Base-by-base conservation (phyloP, 202 grass and related monocot species). In the Brachypodium distachyon region DNA sequence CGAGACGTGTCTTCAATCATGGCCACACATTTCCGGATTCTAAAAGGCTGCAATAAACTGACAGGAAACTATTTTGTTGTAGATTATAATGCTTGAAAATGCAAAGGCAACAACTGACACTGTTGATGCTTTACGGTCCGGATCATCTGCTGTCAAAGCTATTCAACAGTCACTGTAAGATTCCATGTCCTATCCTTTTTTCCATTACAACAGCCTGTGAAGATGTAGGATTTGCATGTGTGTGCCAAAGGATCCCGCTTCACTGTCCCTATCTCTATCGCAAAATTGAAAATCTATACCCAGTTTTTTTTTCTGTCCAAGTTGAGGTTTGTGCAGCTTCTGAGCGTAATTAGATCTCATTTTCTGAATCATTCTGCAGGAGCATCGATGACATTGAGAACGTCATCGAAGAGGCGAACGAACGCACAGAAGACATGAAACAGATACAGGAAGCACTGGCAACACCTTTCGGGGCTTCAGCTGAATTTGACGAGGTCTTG, bases 91-190 rank as follows among this genome's bases (percentile, higher is more conserved):
- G 61, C 85, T 94, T 56, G 88, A 94, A 74, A 88, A 48, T 38
- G 92, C 86, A 26, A 94, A 91, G 36, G 92, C 92, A 80, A 89
- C 92, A 63, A 60, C 88, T 1, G 88, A 95, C 56, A 91, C 88
- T 19, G 84, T 95, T 78, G 92, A 91, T 77, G 88, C 92, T 62
- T 55, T 95, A 69, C 70, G 71, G 33, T 91, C 92, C 0, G 88
- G 86, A 52, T 95, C 92, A 63, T 84, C 83, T 78, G 83, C 88
- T 82, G 73, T 95, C 72, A 90, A 95, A 77, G 76, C 88, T 84
- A 88, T 91, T 73, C 88, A 91, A 37, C 83, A 87, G 58, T 86
- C 86, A 12, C 36, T 95, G 88, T 95, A 89, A 86, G 83, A 31
- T 72, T 76, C 39, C 40, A 73, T 76, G 75, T 61, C 41, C 53